Percentiles rank a stretch among this genome's conserved stretches.
These are phyloP conservation scores for Hypoxylon sp. DNA, from an alignment of 2,329 filamentous ascomycete genomes.

Conservation along the genomic window DNA sequence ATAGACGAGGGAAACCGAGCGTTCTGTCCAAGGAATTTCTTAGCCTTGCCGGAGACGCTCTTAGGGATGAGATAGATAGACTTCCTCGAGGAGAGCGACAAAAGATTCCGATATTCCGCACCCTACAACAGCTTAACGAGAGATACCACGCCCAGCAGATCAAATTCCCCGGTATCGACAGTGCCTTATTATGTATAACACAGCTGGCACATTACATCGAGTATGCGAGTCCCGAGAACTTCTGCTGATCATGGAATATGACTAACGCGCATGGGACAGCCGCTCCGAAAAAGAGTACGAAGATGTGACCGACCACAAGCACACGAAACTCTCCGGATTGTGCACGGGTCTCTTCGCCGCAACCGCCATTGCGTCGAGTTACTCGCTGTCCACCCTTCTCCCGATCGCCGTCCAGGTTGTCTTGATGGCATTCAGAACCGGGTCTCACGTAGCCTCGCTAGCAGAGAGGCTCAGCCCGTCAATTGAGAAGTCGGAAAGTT, in stretches of 20 bases:
- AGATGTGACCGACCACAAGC: conserved; percentile 61
- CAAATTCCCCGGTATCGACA: conserved; percentile 73
- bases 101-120: conserved; percentile 71
- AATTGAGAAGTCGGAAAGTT: conserved; percentile 65
- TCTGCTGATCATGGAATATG: not conserved
- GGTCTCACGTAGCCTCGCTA: conserved; percentile 65
- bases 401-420: conserved; percentile 72
- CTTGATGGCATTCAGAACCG: conserved; percentile 74
- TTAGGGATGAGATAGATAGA: conserved; percentile 69
- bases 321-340: conserved; percentile 70
- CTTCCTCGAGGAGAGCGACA: conserved; percentile 68
- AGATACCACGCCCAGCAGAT: conserved; percentile 67
- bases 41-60: conserved; percentile 66
- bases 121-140: conserved; percentile 73
- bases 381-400: conserved; percentile 70
- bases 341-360: conserved; percentile 79
- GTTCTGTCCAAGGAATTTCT: conserved; percentile 71
- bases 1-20: conserved; percentile 58
- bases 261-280: conserved; percentile 54
- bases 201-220: conserved; percentile 78
- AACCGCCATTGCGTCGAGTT: conserved; percentile 72
- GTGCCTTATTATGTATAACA: conserved; percentile 71
- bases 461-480: conserved; percentile 59
- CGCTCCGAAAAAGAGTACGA: conserved; percentile 66
- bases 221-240: conserved; percentile 55